These are phyloP conservation scores for Hirsutella thompsonii DNA, from an alignment of 2,329 filamentous ascomycete species.

Conservation along the genomic window DNA sequence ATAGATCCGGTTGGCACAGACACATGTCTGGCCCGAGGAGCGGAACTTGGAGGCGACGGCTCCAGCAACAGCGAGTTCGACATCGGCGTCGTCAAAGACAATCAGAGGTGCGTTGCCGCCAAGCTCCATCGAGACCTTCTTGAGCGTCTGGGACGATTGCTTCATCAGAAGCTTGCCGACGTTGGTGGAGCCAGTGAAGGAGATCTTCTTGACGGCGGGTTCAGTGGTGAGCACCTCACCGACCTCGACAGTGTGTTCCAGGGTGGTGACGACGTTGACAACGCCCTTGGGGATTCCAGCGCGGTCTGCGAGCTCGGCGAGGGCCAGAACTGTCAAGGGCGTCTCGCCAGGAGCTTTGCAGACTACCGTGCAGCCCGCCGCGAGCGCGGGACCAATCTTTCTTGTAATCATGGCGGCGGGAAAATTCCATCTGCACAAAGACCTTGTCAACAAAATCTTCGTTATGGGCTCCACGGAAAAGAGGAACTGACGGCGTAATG, in stretches of 20 bases:
- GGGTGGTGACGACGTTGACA: conserved; percentile 74
- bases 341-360: conserved; percentile 87
- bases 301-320: conserved; percentile 74
- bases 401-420: conserved; percentile 64
- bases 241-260: conserved; percentile 67
- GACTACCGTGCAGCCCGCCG: conserved; percentile 91
- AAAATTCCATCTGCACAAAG: conserved; percentile 63
- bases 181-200: conserved; percentile 73
- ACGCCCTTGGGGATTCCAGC: conserved; percentile 86
- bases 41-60: conserved; percentile 86
- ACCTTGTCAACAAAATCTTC: not conserved
- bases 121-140: conserved; percentile 76
- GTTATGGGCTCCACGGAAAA: not conserved
- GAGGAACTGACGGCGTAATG: conserved; percentile 52
- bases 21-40: conserved; percentile 89
- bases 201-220: conserved; percentile 72
- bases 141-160: conserved; percentile 73
- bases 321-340: conserved; percentile 76
- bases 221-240: conserved; percentile 62
- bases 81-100: conserved; percentile 87
- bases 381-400: conserved; percentile 62
- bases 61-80: conserved; percentile 72
- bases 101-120: conserved; percentile 95
- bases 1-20: conserved; percentile 76
- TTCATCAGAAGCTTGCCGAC: conserved; percentile 74